phyloP scores from a whole-genome alignment of 192 early-diverging fungal species.

The Backusella tarrabulga region DNA sequence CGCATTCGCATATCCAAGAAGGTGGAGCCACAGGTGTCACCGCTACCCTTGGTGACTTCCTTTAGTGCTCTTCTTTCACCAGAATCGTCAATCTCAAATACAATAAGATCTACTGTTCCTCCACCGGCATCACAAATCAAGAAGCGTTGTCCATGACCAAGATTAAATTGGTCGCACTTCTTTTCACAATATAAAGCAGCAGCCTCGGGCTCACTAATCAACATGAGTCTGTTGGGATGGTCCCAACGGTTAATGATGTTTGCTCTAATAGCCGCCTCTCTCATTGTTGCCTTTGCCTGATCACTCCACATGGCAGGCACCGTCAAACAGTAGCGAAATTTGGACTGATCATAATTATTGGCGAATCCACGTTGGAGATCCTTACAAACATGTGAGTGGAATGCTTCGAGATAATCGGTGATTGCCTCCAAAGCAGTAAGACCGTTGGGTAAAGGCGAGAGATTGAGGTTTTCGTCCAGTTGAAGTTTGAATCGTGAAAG shows the following conservation, averaged over 20 bases:
- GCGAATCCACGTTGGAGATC: constrained; percentile 45
- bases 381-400: constrained; percentile 38
- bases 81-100: constrained; percentile 44
- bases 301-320: constrained; percentile 56
- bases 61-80: constrained; percentile 32
- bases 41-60: constrained; percentile 45
- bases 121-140: constrained; percentile 52
- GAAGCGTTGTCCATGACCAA: constrained; percentile 43
- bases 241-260: constrained; percentile 47
- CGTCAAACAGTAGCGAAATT: constrained; percentile 47
- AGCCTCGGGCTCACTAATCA: constrained; percentile 42
- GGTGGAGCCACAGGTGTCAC: constrained; percentile 46
- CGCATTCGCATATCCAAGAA: constrained; percentile 47
- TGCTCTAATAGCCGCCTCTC: constrained; percentile 48
- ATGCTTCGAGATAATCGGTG: constrained; percentile 43
- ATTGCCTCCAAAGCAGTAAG: constrained; percentile 41
- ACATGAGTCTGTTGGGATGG: constrained; percentile 44
- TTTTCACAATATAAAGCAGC: constrained; percentile 50
- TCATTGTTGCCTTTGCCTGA: constrained; percentile 48
- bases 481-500: constrained; percentile 44
- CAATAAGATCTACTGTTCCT: constrained; percentile 49
- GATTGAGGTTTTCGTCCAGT: constrained; percentile 38
- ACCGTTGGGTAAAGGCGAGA: constrained; percentile 36
- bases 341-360: constrained; percentile 40
- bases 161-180: constrained; percentile 44